These are phyloP conservation scores for Przewalskia tangutica DNA, from an alignment of 257 asterid species.

Conservation along the genomic window DNA sequence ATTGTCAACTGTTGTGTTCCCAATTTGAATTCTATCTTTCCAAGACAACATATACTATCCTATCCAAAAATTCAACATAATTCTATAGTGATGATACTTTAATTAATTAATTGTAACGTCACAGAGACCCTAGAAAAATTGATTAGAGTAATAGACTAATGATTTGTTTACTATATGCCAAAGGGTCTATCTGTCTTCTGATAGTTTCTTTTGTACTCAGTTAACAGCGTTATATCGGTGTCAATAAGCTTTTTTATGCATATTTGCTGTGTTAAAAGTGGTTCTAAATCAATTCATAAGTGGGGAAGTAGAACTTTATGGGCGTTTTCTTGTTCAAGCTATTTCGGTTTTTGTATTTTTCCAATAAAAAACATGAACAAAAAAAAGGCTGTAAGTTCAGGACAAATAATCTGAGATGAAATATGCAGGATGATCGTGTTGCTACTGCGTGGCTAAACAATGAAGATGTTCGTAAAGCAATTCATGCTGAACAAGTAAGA, in stretches of 20 bases:
- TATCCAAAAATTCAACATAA: neutral
- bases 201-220: neutral
- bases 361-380: neutral
- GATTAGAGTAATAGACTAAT: neutral
- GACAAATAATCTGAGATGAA: conserved; percentile 2
- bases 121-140: neutral
- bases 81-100: neutral
- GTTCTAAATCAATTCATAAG: neutral
- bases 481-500: conserved; percentile 77
- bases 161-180: neutral
- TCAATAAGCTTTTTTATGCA: neutral
- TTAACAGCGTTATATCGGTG: neutral
- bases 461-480: conserved; percentile 71
- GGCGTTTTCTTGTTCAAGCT: neutral
- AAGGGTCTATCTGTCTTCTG: neutral
- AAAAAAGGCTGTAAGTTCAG: neutral
- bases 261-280: neutral
- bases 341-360: neutral
- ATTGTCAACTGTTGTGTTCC: neutral
- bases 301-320: neutral
- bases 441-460: conserved; percentile 76
- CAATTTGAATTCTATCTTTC: neutral
- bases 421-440: conserved; percentile 65
- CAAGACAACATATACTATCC: neutral
- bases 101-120: neutral